These are phyloP conservation scores for Paspalum notatum DNA, from an alignment of 176 grass and related monocot species.

Conservation along the genomic window DNA sequence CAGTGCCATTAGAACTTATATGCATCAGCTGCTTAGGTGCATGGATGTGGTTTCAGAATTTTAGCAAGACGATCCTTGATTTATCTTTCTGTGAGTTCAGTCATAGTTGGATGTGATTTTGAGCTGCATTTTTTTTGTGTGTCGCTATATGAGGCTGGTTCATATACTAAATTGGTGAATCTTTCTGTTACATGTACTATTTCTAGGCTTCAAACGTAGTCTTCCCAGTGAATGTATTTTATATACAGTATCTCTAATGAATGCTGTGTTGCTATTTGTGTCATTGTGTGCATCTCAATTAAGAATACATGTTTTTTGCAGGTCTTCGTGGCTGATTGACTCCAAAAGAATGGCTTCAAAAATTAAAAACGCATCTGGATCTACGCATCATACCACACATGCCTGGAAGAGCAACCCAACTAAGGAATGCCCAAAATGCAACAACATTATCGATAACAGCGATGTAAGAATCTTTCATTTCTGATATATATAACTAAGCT, in stretches of 20 bases:
- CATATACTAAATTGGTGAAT: background rate
- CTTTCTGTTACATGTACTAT: background rate
- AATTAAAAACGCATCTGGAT: constrained; percentile 79
- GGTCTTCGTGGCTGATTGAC: constrained; percentile 87
- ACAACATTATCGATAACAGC: constrained; percentile 78
- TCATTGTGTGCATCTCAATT: background rate
- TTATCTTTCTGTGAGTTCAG: background rate
- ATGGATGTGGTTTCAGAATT: background rate
- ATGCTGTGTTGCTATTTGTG: background rate
- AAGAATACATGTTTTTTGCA: constrained; percentile 44
- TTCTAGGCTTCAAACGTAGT: background rate
- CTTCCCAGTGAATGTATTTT: background rate
- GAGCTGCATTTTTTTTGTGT: background rate
- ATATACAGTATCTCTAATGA: background rate
- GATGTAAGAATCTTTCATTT: constrained; percentile 64
- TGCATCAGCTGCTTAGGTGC: too few species aligned
- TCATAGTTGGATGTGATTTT: background rate
- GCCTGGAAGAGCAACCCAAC: constrained; percentile 83
- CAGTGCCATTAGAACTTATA: background rate
- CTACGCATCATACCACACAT: constrained; percentile 52
- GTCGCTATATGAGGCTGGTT: background rate
- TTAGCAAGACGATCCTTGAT: background rate
- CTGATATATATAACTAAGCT: background rate
- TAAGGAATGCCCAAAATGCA: constrained; percentile 80
- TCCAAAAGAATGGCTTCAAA: constrained; percentile 83